These are phyloP conservation scores for Rhododendron griersonianum DNA, from an alignment of 148 eudicot genomes.

Conservation along the genomic window DNA sequence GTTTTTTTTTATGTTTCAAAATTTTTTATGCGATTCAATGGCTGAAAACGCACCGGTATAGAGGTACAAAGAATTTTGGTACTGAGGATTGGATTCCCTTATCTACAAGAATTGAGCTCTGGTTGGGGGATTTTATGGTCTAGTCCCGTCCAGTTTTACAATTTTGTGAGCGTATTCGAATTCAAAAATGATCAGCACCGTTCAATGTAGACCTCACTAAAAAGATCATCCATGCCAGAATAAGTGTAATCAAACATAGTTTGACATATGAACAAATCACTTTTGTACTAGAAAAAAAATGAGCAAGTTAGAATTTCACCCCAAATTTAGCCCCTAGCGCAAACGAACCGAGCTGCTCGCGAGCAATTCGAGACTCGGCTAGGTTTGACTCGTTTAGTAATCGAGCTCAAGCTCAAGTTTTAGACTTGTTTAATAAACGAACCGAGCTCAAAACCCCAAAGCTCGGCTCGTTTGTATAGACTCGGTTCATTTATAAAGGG, in stretches of 20 bases:
- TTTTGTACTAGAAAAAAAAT: background rate
- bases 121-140: background rate
- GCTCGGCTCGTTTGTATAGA: too few species aligned
- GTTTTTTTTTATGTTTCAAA: too few species aligned
- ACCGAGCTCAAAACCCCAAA: too few species aligned
- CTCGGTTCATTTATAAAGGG: too few species aligned
- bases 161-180: background rate
- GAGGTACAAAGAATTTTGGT: background rate
- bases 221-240: background rate
- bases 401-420: too few species aligned
- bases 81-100: background rate
- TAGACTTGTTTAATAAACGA: too few species aligned
- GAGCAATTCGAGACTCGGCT: too few species aligned
- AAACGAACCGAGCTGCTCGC: too few species aligned
- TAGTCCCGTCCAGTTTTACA: background rate
- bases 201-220: background rate
- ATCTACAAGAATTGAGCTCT: background rate
- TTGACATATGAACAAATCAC: background rate
- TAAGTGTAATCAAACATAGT: background rate
- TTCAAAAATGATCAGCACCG: background rate
- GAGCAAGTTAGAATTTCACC: background rate
- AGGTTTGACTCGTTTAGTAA: too few species aligned
- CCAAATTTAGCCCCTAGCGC: background rate
- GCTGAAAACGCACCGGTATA: too few species aligned
- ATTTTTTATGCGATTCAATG: too few species aligned